phyloP scores from a whole-genome alignment of 2,329 filamentous ascomycete species.

The Fusarium buxicola region DNA sequence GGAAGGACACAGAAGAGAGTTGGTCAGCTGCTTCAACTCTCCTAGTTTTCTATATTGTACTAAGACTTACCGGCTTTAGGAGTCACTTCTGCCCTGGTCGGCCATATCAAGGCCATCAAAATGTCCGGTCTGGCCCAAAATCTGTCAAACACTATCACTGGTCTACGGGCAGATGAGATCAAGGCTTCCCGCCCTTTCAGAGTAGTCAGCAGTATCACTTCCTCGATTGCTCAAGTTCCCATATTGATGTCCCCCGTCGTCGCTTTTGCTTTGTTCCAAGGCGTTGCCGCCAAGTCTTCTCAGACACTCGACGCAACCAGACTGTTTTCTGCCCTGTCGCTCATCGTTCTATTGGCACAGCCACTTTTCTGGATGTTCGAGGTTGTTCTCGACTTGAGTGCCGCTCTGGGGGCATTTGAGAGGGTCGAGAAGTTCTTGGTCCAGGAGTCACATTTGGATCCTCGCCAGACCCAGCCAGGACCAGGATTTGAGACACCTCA shows the following conservation, averaged over 20 bases:
- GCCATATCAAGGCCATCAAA: constrained; percentile 57
- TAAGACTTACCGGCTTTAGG: constrained; percentile 22
- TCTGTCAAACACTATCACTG: constrained; percentile 45
- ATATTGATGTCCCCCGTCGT: constrained; percentile 51
- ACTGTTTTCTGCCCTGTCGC: constrained; percentile 57
- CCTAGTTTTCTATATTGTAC: rapidly evolving
- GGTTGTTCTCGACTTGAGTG: constrained; percentile 51
- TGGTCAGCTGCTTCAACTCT: constrained; percentile 30
- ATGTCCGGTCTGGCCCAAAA: constrained; percentile 53
- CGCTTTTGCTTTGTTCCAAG: constrained; percentile 54
- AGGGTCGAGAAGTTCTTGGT: constrained; percentile 54
- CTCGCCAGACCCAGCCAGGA: constrained; percentile 18
- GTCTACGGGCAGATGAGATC: constrained; percentile 52
- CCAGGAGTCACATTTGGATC: constrained; percentile 44
- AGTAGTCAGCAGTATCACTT: constrained; percentile 49
- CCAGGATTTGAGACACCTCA: not conserved
- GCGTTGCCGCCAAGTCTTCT: constrained; percentile 44
- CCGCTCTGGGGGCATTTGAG: constrained; percentile 54
- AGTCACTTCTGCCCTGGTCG: constrained; percentile 51
- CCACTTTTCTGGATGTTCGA: constrained; percentile 56
- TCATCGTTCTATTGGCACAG: constrained; percentile 53
- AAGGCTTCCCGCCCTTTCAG: constrained; percentile 51
- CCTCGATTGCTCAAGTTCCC: constrained; percentile 51
- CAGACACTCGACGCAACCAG: constrained; percentile 48
- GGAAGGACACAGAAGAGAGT: constrained; percentile 45